Percentiles rank a stretch among this genome's conserved stretches.
phyloP scores from a whole-genome alignment of 106 monocot species.

The Alisma plantagoaquatica region DNA sequence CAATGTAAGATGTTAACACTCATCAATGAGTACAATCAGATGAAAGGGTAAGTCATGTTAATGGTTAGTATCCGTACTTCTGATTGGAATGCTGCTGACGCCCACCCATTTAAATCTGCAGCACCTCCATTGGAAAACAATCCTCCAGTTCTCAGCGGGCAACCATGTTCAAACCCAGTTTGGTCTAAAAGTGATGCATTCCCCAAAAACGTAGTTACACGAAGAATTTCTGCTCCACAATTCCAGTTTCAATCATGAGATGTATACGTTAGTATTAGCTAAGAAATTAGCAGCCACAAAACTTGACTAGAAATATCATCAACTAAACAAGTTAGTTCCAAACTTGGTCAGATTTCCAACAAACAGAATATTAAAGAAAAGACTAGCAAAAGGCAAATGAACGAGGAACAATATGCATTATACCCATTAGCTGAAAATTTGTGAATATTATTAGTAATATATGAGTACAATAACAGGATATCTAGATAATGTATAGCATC shows the following conservation, averaged over 20 bases:
- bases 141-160: constrained; percentile 77
- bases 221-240: constrained; percentile 98
- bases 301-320: too few relatives aligned
- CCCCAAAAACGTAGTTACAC: constrained; percentile 93
- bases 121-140: constrained; percentile 81
- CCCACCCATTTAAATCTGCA: constrained; percentile 88
- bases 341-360: too few relatives aligned
- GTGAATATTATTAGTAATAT: neutral
- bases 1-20: constrained; percentile 6
- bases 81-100: constrained; percentile 82
- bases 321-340: constrained; percentile 10
- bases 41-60: constrained; percentile 75
- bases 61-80: constrained; percentile 99
- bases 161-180: constrained; percentile 91
- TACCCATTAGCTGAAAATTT: neutral
- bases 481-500: too few relatives aligned
- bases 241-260: constrained; percentile 83
- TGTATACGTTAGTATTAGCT: constrained; percentile 57
- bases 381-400: too few relatives aligned
- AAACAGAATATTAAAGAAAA: too few relatives aligned
- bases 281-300: constrained; percentile 41
- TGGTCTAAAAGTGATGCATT: constrained; percentile 94
- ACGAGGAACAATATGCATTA: too few relatives aligned
- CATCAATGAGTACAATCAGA: constrained; percentile 42
- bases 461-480: too few relatives aligned